Percentiles rank a stretch among this genome's conserved stretches.
Conservation (phyloP, 495 filamentous ascomycete species). For the Parathielavia appendiculata region DNA sequence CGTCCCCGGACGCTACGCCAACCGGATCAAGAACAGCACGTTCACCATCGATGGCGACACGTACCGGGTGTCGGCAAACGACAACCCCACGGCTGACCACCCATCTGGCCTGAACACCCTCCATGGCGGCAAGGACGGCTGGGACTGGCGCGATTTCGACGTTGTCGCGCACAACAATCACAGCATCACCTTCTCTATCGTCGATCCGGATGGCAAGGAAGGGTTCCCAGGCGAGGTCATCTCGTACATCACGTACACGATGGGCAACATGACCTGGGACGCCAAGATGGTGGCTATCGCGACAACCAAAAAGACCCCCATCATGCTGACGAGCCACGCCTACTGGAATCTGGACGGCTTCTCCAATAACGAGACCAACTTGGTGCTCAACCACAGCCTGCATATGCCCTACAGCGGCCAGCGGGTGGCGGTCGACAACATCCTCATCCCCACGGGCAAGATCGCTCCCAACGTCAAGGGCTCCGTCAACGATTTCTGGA, state of each 20-base stretch:
- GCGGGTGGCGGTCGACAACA: conserved; percentile 66
- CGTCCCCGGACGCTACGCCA: conserved; percentile 77
- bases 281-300: conserved; percentile 51
- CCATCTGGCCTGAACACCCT: conserved; percentile 61
- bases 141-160: conserved; percentile 77
- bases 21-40: conserved; percentile 80
- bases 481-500: conserved; percentile 69
- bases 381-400: conserved; percentile 66
- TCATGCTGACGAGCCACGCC: conserved; percentile 61
- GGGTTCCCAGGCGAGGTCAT: conserved; percentile 79
- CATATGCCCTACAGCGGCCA: conserved; percentile 66
- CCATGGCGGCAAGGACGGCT: conserved; percentile 77
- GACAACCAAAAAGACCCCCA: conserved; percentile 57
- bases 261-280: conserved; percentile 47
- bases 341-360: conserved; percentile 92
- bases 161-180: conserved; percentile 60
- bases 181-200: conserved; percentile 73
- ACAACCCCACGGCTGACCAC: conserved; percentile 50
- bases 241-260: conserved; percentile 68
- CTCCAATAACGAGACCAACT: conserved; percentile 53
- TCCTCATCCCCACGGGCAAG: conserved; percentile 72
- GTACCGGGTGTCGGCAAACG: conserved; percentile 65
- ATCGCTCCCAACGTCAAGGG: conserved; percentile 57
- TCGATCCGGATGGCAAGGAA: conserved; percentile 64
- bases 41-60: conserved; percentile 63